Conservation (phyloP, 2,329 filamentous ascomycete species). For the Sporothrix variecibatus region DNA sequence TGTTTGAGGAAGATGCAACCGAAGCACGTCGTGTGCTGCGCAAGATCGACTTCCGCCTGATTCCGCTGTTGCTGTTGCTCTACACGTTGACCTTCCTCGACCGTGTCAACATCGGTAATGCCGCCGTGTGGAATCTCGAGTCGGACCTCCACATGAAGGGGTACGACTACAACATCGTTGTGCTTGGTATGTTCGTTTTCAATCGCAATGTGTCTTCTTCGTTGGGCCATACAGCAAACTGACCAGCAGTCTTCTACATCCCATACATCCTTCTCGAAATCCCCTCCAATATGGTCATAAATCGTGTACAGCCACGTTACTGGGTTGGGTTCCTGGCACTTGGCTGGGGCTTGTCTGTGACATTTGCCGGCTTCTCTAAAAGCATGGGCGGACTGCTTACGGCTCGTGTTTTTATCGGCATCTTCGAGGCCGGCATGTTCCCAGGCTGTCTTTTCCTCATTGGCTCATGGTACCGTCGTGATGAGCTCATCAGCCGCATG, state of each 20-base stretch:
- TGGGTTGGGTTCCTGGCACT: constrained; percentile 44
- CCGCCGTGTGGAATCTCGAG: constrained; percentile 64
- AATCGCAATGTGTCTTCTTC: not conserved
- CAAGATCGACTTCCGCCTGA: constrained; percentile 64
- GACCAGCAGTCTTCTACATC: constrained; percentile 63
- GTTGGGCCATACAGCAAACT: not conserved
- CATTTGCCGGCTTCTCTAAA: not conserved
- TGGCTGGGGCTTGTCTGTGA: not conserved
- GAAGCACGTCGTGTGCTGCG: constrained; percentile 48
- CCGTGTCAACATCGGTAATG: constrained; percentile 73
- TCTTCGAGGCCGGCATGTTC: constrained; percentile 69
- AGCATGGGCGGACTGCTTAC: constrained; percentile 50
- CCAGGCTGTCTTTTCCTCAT: constrained; percentile 71
- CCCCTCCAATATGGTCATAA: constrained; percentile 68
- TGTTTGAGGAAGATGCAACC: not conserved
- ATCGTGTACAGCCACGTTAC: constrained; percentile 66
- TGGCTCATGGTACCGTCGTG: constrained; percentile 62
- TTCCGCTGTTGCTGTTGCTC: constrained; percentile 68
- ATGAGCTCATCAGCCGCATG: constrained; percentile 48
- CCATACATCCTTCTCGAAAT: constrained; percentile 74
- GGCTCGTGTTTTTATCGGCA: constrained; percentile 57
- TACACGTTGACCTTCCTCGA: constrained; percentile 79
- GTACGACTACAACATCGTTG: constrained; percentile 56
- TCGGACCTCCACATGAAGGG: constrained; percentile 60
- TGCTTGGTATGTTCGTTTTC: not conserved